These are phyloP conservation scores for Petunia hybrid DNA, from an alignment of 305 asterid species.

Conservation along the genomic window DNA sequence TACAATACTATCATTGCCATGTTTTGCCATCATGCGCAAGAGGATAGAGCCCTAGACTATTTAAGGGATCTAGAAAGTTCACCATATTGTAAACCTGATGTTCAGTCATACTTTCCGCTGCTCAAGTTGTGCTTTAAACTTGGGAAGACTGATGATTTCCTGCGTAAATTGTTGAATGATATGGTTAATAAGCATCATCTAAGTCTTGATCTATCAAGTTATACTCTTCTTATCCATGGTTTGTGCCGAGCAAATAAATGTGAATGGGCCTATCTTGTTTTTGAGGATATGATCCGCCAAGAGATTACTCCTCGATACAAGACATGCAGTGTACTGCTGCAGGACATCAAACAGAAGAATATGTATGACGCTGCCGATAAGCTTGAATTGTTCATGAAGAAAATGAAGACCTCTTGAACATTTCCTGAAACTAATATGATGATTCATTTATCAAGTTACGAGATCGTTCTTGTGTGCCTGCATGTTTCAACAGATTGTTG, in stretches of 20 bases:
- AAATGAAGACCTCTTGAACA: constrained; percentile 62
- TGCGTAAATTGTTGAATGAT: constrained; percentile 57
- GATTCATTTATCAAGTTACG: not conserved
- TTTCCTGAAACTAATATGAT: not conserved
- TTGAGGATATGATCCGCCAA: constrained; percentile 65
- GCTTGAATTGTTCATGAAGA: constrained; percentile 71
- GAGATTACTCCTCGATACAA: constrained; percentile 71
- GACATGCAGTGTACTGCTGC: constrained; percentile 75
- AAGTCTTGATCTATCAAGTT: constrained; percentile 75
- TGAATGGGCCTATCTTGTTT: constrained; percentile 64
- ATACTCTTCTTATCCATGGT: constrained; percentile 82
- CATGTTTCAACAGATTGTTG: not conserved
- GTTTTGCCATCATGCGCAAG: constrained; percentile 76
- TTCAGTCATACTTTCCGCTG: constrained; percentile 74
- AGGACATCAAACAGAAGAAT: constrained; percentile 57
- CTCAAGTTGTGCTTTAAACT: constrained; percentile 65
- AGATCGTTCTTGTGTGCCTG: constrained; percentile 1
- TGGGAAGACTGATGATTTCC: constrained; percentile 49
- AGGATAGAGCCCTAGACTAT: constrained; percentile 56
- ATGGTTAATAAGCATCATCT: constrained; percentile 79
- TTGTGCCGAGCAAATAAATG: constrained; percentile 67
- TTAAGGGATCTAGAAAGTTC: constrained; percentile 65
- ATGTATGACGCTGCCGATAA: constrained; percentile 65
- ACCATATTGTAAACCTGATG: constrained; percentile 76
- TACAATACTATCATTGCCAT: constrained; percentile 86